phyloP scores from a whole-genome alignment of 257 asterid genomes.

The Petunia secreta region DNA sequence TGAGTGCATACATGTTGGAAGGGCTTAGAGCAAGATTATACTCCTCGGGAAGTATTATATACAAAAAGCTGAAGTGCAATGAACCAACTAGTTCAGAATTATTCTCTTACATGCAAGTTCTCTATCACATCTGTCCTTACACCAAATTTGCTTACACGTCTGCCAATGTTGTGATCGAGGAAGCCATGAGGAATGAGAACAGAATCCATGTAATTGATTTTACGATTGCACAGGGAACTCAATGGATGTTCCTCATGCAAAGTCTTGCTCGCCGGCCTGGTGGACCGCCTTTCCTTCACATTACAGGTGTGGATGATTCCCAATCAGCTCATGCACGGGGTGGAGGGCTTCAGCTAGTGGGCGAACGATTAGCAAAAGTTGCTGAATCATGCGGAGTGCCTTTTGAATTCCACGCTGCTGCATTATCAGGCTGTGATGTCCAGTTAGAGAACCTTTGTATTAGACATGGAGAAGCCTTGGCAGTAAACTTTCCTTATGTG shows the following conservation, averaged over 20 bases:
- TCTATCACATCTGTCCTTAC: constrained; percentile 79
- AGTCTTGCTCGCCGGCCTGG: constrained; percentile 53
- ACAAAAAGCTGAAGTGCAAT: constrained; percentile 82
- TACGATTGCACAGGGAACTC: constrained; percentile 95
- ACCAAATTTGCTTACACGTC: constrained; percentile 87
- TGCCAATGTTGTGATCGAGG: constrained; percentile 68
- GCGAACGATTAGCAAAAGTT: constrained; percentile 57
- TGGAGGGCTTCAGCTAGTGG: constrained; percentile 83
- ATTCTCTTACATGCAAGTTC: constrained; percentile 82
- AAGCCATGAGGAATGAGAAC: constrained; percentile 73
- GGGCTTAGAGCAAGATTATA: constrained; percentile 81
- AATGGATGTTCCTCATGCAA: constrained; percentile 69
- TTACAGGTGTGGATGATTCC: constrained; percentile 70
- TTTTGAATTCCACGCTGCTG: constrained; percentile 80
- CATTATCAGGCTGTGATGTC: constrained; percentile 72
- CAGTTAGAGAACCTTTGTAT: constrained; percentile 54
- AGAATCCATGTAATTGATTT: constrained; percentile 84
- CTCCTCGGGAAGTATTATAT: constrained; percentile 87
- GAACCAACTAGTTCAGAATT: constrained; percentile 84
- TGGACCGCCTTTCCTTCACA: constrained; percentile 52
- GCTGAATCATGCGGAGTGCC: constrained; percentile 76
- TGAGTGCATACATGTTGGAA: constrained; percentile 92
- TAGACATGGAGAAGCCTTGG: constrained; percentile 77
- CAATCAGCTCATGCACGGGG: constrained; percentile 83
- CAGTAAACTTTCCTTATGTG: constrained; percentile 81